Conservation (phyloP, 2,329 filamentous ascomycete genomes). For the Arthrocladium fulminans region DNA sequence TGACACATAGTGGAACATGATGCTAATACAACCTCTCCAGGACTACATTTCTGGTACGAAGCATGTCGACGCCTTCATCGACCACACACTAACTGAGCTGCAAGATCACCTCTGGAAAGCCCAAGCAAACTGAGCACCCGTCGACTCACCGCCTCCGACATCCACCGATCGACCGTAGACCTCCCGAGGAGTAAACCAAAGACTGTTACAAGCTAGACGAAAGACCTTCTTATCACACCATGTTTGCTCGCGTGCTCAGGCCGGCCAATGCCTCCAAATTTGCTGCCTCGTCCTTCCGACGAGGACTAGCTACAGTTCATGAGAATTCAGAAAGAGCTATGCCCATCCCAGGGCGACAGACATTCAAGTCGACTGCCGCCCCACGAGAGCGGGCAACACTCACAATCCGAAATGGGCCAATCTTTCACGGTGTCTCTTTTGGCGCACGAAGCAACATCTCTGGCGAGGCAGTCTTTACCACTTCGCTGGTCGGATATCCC, state of each 20-base stretch:
- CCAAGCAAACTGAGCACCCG: slow-evolving; percentile 39
- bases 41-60: slow-evolving; percentile 67
- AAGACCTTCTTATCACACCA: slow-evolving; percentile 25
- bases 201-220: not conserved
- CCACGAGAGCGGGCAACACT: slow-evolving; percentile 77
- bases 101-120: slow-evolving; percentile 49
- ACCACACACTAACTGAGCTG: slow-evolving; percentile 24
- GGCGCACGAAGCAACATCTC: slow-evolving; percentile 95
- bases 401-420: slow-evolving; percentile 89
- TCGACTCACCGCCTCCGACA: slow-evolving; percentile 15
- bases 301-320: slow-evolving; percentile 57
- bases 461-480: slow-evolving; percentile 97
- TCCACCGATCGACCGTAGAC: slow-evolving; percentile 10
- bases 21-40: slow-evolving; percentile 43
- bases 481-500: slow-evolving; percentile 92
- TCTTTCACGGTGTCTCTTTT: slow-evolving; percentile 94
- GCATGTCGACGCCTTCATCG: slow-evolving; percentile 31
- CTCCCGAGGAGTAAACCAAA: slow-evolving; percentile 8
- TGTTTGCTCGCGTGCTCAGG: slow-evolving; percentile 11
- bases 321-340: slow-evolving; percentile 62
- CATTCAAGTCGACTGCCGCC: slow-evolving; percentile 50
- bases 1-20: slow-evolving; percentile 9
- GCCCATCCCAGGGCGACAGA: slow-evolving; percentile 42
- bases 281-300: slow-evolving; percentile 23
- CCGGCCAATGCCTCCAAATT: slow-evolving; percentile 30